phyloP scores from a whole-genome alignment of 2,329 filamentous ascomycete genomes.

The Triangularia setosa region DNA sequence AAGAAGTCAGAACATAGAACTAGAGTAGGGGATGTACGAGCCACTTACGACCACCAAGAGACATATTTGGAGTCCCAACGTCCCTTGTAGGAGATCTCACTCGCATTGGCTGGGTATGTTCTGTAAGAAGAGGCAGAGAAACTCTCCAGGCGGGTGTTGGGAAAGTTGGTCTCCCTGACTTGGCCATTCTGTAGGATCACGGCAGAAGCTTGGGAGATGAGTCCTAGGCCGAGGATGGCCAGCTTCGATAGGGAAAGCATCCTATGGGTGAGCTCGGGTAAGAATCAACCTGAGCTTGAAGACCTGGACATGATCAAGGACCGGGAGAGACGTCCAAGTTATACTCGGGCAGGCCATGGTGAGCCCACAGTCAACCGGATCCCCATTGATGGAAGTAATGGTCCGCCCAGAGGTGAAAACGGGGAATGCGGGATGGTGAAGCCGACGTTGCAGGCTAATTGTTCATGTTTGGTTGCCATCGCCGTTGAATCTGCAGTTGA shows the following conservation, averaged over 20 bases:
- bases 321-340: background rate
- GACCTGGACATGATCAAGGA: background rate
- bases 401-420: background rate
- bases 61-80: slow-evolving; percentile 58
- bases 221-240: slow-evolving; percentile 21
- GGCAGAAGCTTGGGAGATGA: slow-evolving; percentile 23
- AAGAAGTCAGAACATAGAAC: slow-evolving; percentile 4
- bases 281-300: background rate
- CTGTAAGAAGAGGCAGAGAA: slow-evolving; percentile 32
- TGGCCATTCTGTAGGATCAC: slow-evolving; percentile 42
- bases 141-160: slow-evolving; percentile 37
- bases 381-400: slow-evolving; percentile 14
- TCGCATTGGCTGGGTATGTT: slow-evolving; percentile 47
- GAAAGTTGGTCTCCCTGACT: slow-evolving; percentile 38
- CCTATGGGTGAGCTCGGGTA: slow-evolving; percentile 11
- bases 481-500: background rate
- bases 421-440: slow-evolving; percentile 12
- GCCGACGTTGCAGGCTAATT: slow-evolving; percentile 6
- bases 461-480: background rate
- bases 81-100: slow-evolving; percentile 58
- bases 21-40: background rate
- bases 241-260: slow-evolving; percentile 12
- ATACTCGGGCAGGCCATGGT: background rate
- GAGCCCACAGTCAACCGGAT: background rate
- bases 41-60: slow-evolving; percentile 56